Base-by-base conservation (phyloP, 257 asterid species). In the Verbascum thapsus region DNA sequence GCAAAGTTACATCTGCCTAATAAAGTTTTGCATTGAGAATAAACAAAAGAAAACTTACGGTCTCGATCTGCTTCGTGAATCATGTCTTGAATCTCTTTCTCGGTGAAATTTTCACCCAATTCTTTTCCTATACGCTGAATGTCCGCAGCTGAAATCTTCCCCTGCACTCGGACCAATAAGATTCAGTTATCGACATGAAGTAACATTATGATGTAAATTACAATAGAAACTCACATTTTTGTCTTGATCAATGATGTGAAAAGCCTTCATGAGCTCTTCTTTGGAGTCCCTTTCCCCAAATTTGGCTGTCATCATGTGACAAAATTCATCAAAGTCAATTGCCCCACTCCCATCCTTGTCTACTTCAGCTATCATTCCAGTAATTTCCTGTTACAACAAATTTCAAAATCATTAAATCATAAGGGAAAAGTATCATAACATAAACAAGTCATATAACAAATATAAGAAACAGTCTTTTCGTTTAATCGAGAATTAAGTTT, bases 311-410 rank as follows among this genome's bases (percentile, higher is more conserved):
- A 92, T 83, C 96, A 92, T 89, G 82, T 76, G 84, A 56, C 77
- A 80, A 74, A 92, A 92, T 72, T 92, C 94, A 70, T 85, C 94
- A 18, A 87, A 89, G 72, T 89, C 97, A 35, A 89, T 89, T 16
- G 97, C 84, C n/a, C 97, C 99, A 82, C 96, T 92, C 30, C 90
- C 94, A 78, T 89, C 97, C 75, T 89, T 89, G 76, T 87, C 96
- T 15, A 92, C 94, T 61, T 89, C 99, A 59, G 96, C 96, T 68
- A 92, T 89, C 97, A 92, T 89, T 54, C 83, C 76, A 47, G 59
- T 76, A 55, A 89, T 88, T 77, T 92, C 95, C 99, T 92, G 88
- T 43, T 54, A 23, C 53, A 47, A 53, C 13, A 49, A n/a, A 53
- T 16, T 35, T 44, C 26, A 53, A 64, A 45, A 52, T 10, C 15